Conservation (phyloP, 352 stramenopile species). For the Globisporangium carolinianum region DNA sequence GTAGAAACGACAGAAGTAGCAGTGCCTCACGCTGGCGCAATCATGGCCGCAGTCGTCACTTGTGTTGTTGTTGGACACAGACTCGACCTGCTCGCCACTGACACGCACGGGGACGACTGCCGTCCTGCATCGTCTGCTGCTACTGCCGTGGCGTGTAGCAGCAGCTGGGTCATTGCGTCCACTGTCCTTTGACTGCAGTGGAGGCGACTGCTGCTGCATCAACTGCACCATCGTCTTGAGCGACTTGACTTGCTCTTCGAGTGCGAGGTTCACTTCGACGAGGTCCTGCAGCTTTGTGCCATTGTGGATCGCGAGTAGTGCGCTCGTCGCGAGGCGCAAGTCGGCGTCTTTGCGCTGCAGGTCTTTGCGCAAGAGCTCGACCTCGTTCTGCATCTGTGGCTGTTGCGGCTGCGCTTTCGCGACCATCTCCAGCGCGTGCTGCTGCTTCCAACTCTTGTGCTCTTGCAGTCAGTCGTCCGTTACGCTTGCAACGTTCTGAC, state of each 20-base stretch:
- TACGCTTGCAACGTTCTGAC: no score
- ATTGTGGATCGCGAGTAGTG: constrained; percentile 13
- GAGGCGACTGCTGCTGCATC: constrained; percentile 4
- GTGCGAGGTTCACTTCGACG: constrained; percentile 34
- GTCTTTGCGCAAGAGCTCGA: constrained; percentile 24
- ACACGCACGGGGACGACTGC: no score
- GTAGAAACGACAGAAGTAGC: no score
- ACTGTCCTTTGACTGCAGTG: no score
- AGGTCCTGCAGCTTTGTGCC: constrained; percentile 30
- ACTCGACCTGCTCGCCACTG: not conserved
- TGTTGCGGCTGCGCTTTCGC: not conserved
- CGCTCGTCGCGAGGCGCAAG: constrained; percentile 16
- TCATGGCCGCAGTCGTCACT: no score
- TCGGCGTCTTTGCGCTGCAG: constrained; percentile 19
- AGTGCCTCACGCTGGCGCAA: no score
- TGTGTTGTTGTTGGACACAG: not conserved
- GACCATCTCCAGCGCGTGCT: not conserved
- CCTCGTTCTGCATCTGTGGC: constrained; percentile 20
- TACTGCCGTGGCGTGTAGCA: no score
- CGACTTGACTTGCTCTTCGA: constrained; percentile 38
- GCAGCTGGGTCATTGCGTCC: no score
- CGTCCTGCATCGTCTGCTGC: no score
- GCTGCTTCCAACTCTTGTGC: no score
- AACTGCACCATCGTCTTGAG: constrained; percentile 32
- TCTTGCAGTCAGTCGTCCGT: no score